These are phyloP conservation scores for Cavenderia fasciculata DNA, from an alignment of 78 protist species.

Conservation along the genomic window DNA sequence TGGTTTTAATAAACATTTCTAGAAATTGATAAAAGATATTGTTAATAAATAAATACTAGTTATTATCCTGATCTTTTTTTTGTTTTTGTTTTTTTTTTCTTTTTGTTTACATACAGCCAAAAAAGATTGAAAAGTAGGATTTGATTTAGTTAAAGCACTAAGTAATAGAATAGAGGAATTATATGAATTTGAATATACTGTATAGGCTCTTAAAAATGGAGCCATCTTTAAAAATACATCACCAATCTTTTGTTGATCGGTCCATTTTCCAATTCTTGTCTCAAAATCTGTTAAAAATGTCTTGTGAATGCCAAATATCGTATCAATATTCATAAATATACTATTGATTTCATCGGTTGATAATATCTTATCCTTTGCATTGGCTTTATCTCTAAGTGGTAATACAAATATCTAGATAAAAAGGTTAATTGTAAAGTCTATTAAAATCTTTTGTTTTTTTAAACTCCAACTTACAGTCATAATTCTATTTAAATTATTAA, in stretches of 20 bases:
- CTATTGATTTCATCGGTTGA: slow-evolving; percentile 51
- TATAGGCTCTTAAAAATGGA: slow-evolving; percentile 46
- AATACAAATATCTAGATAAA: slow-evolving; percentile 37
- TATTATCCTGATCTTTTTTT: too few species aligned
- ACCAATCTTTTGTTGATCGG: slow-evolving; percentile 48
- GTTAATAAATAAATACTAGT: too few species aligned
- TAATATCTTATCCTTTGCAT: slow-evolving; percentile 44
- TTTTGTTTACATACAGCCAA: neutral
- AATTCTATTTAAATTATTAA: slow-evolving; percentile 65
- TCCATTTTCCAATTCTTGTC: slow-evolving; percentile 32
- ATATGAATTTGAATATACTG: slow-evolving; percentile 42
- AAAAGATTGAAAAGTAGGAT: slow-evolving; percentile 21
- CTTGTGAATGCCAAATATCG: slow-evolving; percentile 44
- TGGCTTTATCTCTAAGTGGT: slow-evolving; percentile 32
- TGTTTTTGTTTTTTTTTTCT: too few species aligned
- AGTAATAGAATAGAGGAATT: slow-evolving; percentile 17
- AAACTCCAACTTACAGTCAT: slow-evolving; percentile 12
- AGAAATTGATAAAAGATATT: too few species aligned
- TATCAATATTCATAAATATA: slow-evolving; percentile 58
- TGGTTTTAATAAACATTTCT: slow-evolving; percentile 61
- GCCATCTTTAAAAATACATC: slow-evolving; percentile 45
- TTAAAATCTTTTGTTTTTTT: neutral
- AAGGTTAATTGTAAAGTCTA: too few species aligned
- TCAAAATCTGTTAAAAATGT: slow-evolving; percentile 56
- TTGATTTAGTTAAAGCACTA: slow-evolving; percentile 16